Base-by-base conservation (phyloP, 2,329 filamentous ascomycete species). In the Atkinsonella hypoxylon region DNA sequence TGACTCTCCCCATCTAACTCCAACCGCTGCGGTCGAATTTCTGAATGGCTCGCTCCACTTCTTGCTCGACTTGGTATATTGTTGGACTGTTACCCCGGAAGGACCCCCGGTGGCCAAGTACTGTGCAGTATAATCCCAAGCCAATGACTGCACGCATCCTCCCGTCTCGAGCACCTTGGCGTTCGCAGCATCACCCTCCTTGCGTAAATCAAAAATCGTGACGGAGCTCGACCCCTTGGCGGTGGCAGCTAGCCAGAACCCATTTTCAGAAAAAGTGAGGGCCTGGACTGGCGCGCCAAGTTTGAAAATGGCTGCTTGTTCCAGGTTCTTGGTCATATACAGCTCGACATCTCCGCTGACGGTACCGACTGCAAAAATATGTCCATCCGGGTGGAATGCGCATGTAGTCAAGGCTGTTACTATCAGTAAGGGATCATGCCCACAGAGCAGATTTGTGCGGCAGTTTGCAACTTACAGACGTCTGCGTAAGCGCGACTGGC, bases 331-430 rank as follows among this genome's bases (percentile, higher is more conserved):
- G 58, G 89, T 84, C 67, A 95, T 87, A 69, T 87, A 97, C 49
- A 98, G 79, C 65, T 90, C 88, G 65, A 98, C 85, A 52, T 89
- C 82, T 43, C 89, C 89, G 46, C 85, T 77, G 10, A 72, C 72
- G n/a, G 85, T 87, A 55, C 91, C 93, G 2, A 85, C 86, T 39
- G 89, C 91, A 59, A 97, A 81, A 6, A 98, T 77, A 64, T 96
- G 88, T n/a, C 93, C 93, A 63, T 98, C 93, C 7, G 94, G 93
- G 65, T 98, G 93, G 76, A 98, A 97, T 34, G 85, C 80, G 56
- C 83, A 86, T 47, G 83, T 79, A 1, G 85, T 87, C 44, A 95
- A 73, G 54, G 83, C 87, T 86, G 64, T 48, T 54, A 6, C 9
- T 34, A 43, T 57, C 38, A 57, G 55, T 40, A 48, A 45, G 40